Conservation (phyloP, 2,329 filamentous ascomycete genomes). For the Penicillium sp. region DNA sequence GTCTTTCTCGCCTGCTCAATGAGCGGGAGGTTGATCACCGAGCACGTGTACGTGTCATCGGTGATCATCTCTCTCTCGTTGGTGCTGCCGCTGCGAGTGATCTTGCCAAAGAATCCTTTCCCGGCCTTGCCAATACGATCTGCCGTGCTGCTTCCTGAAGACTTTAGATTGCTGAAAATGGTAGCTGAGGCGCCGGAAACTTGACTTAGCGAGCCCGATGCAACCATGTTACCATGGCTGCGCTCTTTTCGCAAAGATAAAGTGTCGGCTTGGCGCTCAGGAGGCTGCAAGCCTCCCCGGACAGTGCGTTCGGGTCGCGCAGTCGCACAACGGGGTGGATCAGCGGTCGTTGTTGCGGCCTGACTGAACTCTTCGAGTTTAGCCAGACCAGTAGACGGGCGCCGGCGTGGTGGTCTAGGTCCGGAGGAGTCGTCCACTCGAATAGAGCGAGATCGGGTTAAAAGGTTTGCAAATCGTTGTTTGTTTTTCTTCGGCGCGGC, state of each 20-base stretch:
- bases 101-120: constrained; percentile 79
- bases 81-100: constrained; percentile 67
- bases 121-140: constrained; percentile 69
- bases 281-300: constrained; percentile 60
- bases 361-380: constrained; percentile 38
- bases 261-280: constrained; percentile 57
- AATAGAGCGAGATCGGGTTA: constrained; percentile 47
- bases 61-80: constrained; percentile 66
- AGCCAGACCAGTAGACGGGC: constrained; percentile 41
- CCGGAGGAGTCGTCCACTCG: constrained; percentile 42
- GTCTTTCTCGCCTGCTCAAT: constrained; percentile 88
- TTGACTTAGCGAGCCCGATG: constrained; percentile 48
- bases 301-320: constrained; percentile 66
- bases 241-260: constrained; percentile 36
- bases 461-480: constrained; percentile 45
- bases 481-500: constrained; percentile 42
- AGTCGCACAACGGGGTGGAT: constrained; percentile 61
- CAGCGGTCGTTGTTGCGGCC: constrained; percentile 39
- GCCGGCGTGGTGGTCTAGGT: constrained; percentile 32
- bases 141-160: constrained; percentile 69
- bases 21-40: constrained; percentile 80
- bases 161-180: constrained; percentile 72
- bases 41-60: constrained; percentile 79
- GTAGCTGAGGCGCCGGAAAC: constrained; percentile 56
- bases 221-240: constrained; percentile 41